phyloP scores from a whole-genome alignment of 345 rosid species.

The Pistacia integerrima region DNA sequence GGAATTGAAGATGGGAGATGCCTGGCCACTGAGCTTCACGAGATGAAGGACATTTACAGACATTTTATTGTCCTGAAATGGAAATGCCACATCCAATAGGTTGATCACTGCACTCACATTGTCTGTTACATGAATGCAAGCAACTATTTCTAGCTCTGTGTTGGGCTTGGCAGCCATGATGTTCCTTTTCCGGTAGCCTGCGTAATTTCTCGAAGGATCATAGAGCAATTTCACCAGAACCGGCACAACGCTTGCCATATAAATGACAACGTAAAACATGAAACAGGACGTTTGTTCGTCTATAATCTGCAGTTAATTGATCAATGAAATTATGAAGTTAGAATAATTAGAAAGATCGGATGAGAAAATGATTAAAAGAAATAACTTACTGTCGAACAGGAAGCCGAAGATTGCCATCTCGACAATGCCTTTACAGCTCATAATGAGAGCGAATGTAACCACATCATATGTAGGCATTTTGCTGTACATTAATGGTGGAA shows the following conservation, averaged over 20 bases:
- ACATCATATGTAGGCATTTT: conserved; percentile 49
- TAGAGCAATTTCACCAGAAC: conserved; percentile 42
- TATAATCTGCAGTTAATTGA: conserved; percentile 8
- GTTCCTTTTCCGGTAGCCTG: conserved; percentile 50
- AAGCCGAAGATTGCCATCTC: conserved; percentile 37
- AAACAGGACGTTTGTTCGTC: background rate
- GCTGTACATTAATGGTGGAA: conserved; percentile 36
- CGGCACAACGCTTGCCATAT: conserved; percentile 37
- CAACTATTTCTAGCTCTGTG: conserved; percentile 47
- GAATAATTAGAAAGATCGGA: background rate
- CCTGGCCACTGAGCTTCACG: conserved; percentile 48
- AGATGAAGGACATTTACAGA: conserved; percentile 54
- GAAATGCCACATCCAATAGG: conserved; percentile 34
- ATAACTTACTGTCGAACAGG: conserved; percentile 11
- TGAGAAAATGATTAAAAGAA: conserved; percentile 8
- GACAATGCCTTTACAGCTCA: conserved; percentile 50
- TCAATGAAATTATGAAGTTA: background rate
- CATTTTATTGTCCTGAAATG: conserved; percentile 37
- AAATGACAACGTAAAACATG: background rate
- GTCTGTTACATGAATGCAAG: conserved; percentile 54
- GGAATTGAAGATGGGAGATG: conserved; percentile 49
- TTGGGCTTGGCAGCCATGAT: conserved; percentile 26
- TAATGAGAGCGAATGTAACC: conserved; percentile 45
- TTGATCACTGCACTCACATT: conserved; percentile 38
- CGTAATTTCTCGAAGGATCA: conserved; percentile 55